phyloP scores from a whole-genome alignment of 306 rosid species.

The Cyamopsis tetragonoloba region DNA sequence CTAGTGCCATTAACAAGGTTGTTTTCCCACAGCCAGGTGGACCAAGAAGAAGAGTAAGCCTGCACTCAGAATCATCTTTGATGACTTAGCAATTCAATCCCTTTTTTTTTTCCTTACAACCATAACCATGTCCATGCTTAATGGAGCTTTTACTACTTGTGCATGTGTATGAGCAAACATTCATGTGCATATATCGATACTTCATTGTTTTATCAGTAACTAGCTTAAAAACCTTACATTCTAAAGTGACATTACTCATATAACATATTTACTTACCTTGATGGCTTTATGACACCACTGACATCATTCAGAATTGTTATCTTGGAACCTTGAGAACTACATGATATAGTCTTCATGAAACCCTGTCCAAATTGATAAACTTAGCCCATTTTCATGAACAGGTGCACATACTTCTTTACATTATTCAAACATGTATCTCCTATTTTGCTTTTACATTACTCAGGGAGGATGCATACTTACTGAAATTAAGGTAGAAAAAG shows the following conservation, averaged over 20 bases:
- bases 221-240: not conserved
- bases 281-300: slow-evolving; percentile 55
- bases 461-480: slow-evolving; percentile 37
- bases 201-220: not conserved
- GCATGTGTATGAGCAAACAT: not conserved
- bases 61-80: slow-evolving; percentile 40
- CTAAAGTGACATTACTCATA: not conserved
- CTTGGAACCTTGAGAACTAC: slow-evolving; percentile 42
- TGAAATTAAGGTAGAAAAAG: slow-evolving; percentile 37
- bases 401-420: not conserved
- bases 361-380: slow-evolving; percentile 35
- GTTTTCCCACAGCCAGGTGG: slow-evolving; percentile 61
- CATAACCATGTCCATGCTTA: not conserved
- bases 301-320: slow-evolving; percentile 48
- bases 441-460: slow-evolving; percentile 10
- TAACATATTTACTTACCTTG: slow-evolving; percentile 37
- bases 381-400: slow-evolving; percentile 19
- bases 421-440: not conserved
- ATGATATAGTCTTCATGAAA: slow-evolving; percentile 35
- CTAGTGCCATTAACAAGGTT: slow-evolving; percentile 47
- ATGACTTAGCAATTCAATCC: slow-evolving; percentile 13
- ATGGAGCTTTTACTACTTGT: not conserved
- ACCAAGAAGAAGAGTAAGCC: slow-evolving; percentile 64
- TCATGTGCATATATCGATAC: slow-evolving; percentile 2
- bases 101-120: not conserved